A percentile compares a stretch with the other conserved stretches of the same genome.
Conservation (phyloP, 1,284 basidiomycete species). For the Moesziomyces antarcticus region DNA sequence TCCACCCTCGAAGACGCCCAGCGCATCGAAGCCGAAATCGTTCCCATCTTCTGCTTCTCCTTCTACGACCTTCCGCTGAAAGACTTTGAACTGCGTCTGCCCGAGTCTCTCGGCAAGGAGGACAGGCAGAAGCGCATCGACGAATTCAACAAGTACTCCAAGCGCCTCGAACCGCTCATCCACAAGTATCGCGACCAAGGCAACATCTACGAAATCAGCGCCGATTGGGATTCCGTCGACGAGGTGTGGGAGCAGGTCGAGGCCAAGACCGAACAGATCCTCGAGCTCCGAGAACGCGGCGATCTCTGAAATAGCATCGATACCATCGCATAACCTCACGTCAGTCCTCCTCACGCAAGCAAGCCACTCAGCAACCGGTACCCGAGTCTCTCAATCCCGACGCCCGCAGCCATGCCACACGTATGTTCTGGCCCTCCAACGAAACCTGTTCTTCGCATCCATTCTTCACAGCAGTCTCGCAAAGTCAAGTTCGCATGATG, state of each 20-base stretch:
- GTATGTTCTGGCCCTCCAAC: too few species aligned
- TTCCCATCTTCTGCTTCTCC: constrained; percentile 54
- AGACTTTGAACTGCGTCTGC: constrained; percentile 39
- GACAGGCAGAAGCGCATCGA: constrained; percentile 29
- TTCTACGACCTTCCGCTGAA: constrained; percentile 52
- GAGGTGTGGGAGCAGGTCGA: constrained; percentile 64
- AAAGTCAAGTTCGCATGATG: background rate
- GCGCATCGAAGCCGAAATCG: constrained; percentile 38
- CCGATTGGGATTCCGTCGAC: constrained; percentile 55
- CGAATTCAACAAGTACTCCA: constrained; percentile 29
- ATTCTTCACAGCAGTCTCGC: background rate
- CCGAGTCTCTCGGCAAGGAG: constrained; percentile 8
- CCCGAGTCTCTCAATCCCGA: too few species aligned
- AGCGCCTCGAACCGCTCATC: constrained; percentile 30
- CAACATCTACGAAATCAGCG: constrained; percentile 59
- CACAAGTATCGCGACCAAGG: constrained; percentile 50
- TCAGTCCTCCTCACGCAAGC: too few species aligned
- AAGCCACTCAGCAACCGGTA: too few species aligned
- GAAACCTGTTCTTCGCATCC: too few species aligned
- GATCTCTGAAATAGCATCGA: constrained; percentile 12
- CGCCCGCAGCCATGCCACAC: too few species aligned
- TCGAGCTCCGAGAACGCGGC: constrained; percentile 31
- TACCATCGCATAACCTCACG: too few species aligned
- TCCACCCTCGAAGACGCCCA: constrained; percentile 42
- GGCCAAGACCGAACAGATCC: constrained; percentile 53